A percentile compares a stretch with the other conserved stretches of the same genome.
phyloP scores from a whole-genome alignment of 306 rosid genomes.

The Astragalus glycyphyllos region DNA sequence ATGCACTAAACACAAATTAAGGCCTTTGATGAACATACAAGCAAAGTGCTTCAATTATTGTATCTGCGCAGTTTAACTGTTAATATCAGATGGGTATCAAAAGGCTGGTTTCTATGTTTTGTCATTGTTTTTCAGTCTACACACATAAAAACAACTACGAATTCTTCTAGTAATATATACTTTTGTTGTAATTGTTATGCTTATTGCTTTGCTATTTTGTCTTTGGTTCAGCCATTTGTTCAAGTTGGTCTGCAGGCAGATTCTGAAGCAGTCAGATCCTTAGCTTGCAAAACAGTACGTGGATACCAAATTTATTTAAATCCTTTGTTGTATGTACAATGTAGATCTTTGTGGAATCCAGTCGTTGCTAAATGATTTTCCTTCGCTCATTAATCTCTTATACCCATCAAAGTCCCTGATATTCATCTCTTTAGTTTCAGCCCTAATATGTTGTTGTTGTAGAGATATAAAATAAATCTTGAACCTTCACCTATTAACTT shows the following conservation, averaged over 20 bases:
- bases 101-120: slow-evolving; percentile 20
- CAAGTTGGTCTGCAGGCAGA: slow-evolving; percentile 87
- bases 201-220: slow-evolving; percentile 37
- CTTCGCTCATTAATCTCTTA: background rate
- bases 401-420: background rate
- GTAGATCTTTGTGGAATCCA: slow-evolving; percentile 28
- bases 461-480: background rate
- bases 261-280: slow-evolving; percentile 75
- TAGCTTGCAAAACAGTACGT: slow-evolving; percentile 88
- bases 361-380: background rate
- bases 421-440: background rate
- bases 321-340: slow-evolving; percentile 12
- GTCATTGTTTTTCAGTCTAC: slow-evolving; percentile 26
- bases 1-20: slow-evolving; percentile 6
- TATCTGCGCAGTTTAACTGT: background rate
- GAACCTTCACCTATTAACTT: slow-evolving; percentile 15
- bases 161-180: background rate
- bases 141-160: background rate
- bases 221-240: slow-evolving; percentile 71
- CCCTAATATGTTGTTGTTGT: background rate
- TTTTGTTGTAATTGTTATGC: slow-evolving; percentile 29
- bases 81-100: slow-evolving; percentile 12
- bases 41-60: background rate
- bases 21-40: slow-evolving; percentile 21
- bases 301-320: slow-evolving; percentile 27